Evolutionary conservation across 306 rosid genomes (phyloP), one percentile per base, ranked within the genome.

Genomic region (Arachis hypogaea): DNA sequence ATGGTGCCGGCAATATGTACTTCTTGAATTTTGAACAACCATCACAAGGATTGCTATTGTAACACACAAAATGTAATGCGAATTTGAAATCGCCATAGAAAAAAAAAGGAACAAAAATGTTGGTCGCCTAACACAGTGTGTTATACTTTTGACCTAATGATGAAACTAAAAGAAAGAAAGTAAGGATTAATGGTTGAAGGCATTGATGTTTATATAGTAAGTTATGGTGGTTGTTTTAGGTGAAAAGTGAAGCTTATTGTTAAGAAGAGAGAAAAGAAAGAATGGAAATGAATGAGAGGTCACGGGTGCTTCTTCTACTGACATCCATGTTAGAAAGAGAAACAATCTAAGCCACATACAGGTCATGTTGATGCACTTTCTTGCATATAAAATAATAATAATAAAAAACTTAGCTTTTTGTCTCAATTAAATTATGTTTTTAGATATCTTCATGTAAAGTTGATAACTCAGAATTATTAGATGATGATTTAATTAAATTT

Each of bases 291-390:
- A 58, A 69, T 38, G 65, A 72, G 75, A 72, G 86, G 85, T 94
- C 98, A 94, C 97, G 97, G 98, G 94, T 85, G 84, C 40, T 57
- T 82, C 69, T 78, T 82, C 67, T 74, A 45, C 59, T 77, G 76
- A 68, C 74, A 74, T 44, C 73, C 75, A 81, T 29, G 76, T 38
- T 68, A 70, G 73, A 55, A 61, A 65, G 82, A 77, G 38, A 59
- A 56, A 67, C 69, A 79, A 69, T 92, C 22, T 54, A 57, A 77
- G 41, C 82, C 93, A 81, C 91, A 33, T 33, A 33, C 38, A 82
- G 12, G 75, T 73, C 61, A 81, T 63, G 87, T 66, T 82, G 38
- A 33, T 33, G 77, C 73, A 81, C 78, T 81, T 82, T 83, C 38
- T 30, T n/a, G 72, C 76, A 71, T 80, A 78, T 66, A 70, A 22